Base-by-base conservation (phyloP, 2,329 filamentous ascomycete species). In the Cytospora schulzeri region DNA sequence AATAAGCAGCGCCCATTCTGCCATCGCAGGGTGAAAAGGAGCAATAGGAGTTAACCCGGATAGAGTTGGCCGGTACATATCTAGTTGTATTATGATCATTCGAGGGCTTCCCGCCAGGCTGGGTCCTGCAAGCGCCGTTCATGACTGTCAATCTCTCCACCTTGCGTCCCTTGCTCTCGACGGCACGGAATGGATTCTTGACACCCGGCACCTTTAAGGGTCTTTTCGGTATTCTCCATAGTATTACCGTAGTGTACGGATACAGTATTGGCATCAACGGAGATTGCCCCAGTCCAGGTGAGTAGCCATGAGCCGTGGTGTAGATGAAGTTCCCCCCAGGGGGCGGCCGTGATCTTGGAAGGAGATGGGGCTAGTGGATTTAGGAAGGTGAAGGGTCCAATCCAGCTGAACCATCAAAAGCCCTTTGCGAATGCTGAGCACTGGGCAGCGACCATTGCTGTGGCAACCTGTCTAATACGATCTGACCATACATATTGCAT, bases 351-450 rank as follows among this genome's bases (percentile, higher is more conserved):
- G 59, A 61, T 61, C 41, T 19, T 51, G 51, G 58, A n/a, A 35
- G 58, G 58, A 55, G 59, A 61, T 61, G 51, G 54, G 59, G 51
- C 59, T 55, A 48, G 28, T 61, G 38, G 22, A 50, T 35, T 54
- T 54, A 61, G 29, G 29, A 38, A 55, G 38, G 59, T 24, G 51
- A 15, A 9, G 58, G 35, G 17, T n/a, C 19, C 17, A 41, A 19
- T n/a, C 38, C 38, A 8, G 38, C 38, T n/a, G 38, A 41, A 41
- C 17, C 38, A 41, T 41, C 15, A 17, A 17, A 17, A 38, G 12
- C 35, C 11, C 5, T 35, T 11, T n/a, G 33, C 33, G 33, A 35
- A 11, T 35, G 33, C 33, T 35, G 14, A 19, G 14, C 3, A 38
- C 15, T 38, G 14, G n/a, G 38, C 19, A 41, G 45, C n/a, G 22